Evolutionary conservation across 306 rosid species (phyloP), one percentile per base, ranked within the genome.

Genomic region (Rubus idaeus): DNA sequence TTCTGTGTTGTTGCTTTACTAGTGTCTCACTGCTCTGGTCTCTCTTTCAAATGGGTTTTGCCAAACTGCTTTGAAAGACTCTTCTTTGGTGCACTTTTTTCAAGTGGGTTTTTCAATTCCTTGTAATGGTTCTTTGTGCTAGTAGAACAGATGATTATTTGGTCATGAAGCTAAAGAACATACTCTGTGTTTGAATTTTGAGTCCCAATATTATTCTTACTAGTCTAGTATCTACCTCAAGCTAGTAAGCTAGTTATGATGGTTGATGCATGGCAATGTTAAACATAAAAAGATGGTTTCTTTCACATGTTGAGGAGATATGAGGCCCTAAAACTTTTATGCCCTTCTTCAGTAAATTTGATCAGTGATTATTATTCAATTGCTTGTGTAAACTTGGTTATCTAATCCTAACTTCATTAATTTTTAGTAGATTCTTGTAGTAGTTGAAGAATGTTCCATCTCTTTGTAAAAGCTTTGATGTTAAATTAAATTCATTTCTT

Each of bases 1-100:
- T 67, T 77, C 75, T 73, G n/a, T 72, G 72, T 71, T 73, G 66
- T 51, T 42, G 61, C 73, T 62, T 73, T 55, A n/a, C n/a, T 23
- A 60, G 8, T 52, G 21, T 35, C 60, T 58, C 23, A 61, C 42
- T 23, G 46, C 18, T 63, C 23, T 26, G 77, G 42, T 30, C 45
- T 67, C 20, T 63, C 11, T 35, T 64, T 20, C 41, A 51, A 50
- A 2, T 71, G 63, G 49, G 26, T 6, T 18, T 58, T n/a, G 5
- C 26, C 26, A 30, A 30, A 30, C 35, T 30, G 35, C 35, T 30
- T 30, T 30, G 35, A 30, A 30, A 62, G 49, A 45, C 49, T 5
- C 49, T 35, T 62, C 49, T 60, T 39, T 41, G 79, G 53, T 41
- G 66, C 23, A 52, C 23, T 47, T 61, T 61, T 61, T 12, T 61